Evolutionary conservation across 208 protist genomes (phyloP).

Genomic region (Leishmania braziliensis): DNA sequence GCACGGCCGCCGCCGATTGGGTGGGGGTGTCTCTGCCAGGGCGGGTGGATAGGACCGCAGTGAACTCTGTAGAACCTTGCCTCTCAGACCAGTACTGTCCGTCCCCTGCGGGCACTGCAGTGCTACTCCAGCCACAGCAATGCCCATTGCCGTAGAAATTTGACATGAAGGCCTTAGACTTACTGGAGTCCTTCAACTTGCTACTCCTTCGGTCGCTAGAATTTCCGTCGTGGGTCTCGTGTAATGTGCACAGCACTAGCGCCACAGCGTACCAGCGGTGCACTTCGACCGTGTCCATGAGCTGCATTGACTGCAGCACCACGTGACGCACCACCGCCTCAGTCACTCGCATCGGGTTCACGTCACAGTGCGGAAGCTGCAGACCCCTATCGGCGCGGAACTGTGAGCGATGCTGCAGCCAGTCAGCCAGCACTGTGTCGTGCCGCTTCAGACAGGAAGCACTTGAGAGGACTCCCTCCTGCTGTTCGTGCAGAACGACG

Average conservation of each 20-base stretch:
- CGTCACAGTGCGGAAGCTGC: slow-evolving; percentile 15
- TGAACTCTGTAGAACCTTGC: not conserved
- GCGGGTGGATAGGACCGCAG: not conserved
- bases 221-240: not conserved
- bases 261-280: slow-evolving; percentile 73
- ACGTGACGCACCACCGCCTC: slow-evolving; percentile 31
- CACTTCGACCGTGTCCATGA: slow-evolving; percentile 46
- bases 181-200: not conserved
- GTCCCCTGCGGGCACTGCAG: not conserved
- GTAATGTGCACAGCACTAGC: slow-evolving; percentile 37
- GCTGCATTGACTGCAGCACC: slow-evolving; percentile 42
- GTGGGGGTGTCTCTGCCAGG: not conserved
- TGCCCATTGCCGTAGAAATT: not conserved
- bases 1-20: not conserved
- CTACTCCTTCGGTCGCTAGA: not conserved
- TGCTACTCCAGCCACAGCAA: not conserved
- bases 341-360: slow-evolving; percentile 16
- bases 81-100: too few species aligned
- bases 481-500: slow-evolving; percentile 38
- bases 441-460: slow-evolving; percentile 20
- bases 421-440: slow-evolving; percentile 26
- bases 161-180: not conserved
- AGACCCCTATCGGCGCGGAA: not conserved
- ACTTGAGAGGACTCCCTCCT: not conserved
- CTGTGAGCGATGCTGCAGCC: slow-evolving; percentile 25